Conservation (phyloP, 495 filamentous ascomycete species). For the Copromyces sp. region DNA sequence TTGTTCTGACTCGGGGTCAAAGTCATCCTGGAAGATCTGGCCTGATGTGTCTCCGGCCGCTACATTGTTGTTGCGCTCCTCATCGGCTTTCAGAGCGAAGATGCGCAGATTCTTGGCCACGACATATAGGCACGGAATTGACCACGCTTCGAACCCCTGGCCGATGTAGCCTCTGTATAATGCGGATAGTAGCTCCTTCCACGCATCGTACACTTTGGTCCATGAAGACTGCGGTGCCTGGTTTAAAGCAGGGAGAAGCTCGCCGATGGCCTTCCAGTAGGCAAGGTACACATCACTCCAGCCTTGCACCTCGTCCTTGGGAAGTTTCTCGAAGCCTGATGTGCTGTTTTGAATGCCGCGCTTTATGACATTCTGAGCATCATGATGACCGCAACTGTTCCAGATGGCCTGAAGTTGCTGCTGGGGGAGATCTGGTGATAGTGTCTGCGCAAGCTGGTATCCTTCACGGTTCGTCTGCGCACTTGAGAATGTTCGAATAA, state of each 20-base stretch:
- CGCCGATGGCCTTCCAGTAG: constrained; percentile 73
- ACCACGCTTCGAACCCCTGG: constrained; percentile 68
- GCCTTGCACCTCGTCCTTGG: constrained; percentile 53
- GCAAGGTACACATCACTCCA: constrained; percentile 77
- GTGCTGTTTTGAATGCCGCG: constrained; percentile 45
- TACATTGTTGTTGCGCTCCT: constrained; percentile 40
- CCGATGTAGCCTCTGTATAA: constrained; percentile 67
- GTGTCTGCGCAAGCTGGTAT: constrained; percentile 53
- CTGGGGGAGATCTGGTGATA: constrained; percentile 53
- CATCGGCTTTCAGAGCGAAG: constrained; percentile 85
- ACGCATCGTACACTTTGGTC: constrained; percentile 67
- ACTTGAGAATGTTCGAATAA: constrained; percentile 45
- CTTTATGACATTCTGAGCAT: constrained; percentile 46
- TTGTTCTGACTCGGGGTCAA: constrained; percentile 57
- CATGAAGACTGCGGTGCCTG: constrained; percentile 45
- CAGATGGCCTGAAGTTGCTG: constrained; percentile 52
- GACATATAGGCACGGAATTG: constrained; percentile 76
- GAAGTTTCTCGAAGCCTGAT: constrained; percentile 32
- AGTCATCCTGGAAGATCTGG: constrained; percentile 61
- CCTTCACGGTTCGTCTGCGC: constrained; percentile 49
- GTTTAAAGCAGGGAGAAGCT: constrained; percentile 50
- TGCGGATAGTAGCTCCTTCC: constrained; percentile 65
- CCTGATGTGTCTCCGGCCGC: constrained; percentile 34
- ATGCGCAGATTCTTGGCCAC: constrained; percentile 71
- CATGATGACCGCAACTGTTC: constrained; percentile 48